Conservation (phyloP, 2,329 filamentous ascomycete genomes). For the Elsinoe necatrix region DNA sequence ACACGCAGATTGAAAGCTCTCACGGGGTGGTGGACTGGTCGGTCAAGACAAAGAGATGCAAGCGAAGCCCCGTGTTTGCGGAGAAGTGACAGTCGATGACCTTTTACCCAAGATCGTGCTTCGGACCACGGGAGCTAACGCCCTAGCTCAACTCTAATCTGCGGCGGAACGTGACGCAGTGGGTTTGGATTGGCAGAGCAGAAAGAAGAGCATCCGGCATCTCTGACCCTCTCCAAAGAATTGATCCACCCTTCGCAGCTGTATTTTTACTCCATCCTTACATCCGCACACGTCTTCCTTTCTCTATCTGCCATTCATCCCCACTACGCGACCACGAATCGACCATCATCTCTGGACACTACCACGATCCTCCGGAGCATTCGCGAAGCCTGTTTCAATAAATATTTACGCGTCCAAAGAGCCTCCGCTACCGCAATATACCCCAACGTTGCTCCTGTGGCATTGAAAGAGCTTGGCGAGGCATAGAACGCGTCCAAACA, state of each 20-base stretch:
- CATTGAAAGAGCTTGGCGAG: conserved; percentile 10
- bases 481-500: conserved; percentile 4
- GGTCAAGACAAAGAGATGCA: neutral
- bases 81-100: neutral
- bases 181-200: neutral
- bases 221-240: conserved; percentile 11
- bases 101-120: conserved; percentile 4
- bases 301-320: conserved; percentile 21
- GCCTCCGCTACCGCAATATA: conserved; percentile 7
- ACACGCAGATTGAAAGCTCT: neutral
- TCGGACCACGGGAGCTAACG: neutral
- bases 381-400: conserved; percentile 14
- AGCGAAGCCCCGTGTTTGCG: conserved; percentile 4
- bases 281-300: conserved; percentile 19
- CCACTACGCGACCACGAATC: conserved; percentile 24
- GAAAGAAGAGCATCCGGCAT: neutral
- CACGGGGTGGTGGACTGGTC: neutral
- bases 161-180: neutral
- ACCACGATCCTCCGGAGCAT: conserved; percentile 20
- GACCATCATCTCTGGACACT: conserved; percentile 25
- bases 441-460: conserved; percentile 3
- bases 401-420: conserved; percentile 15
- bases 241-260: neutral
- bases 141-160: neutral
- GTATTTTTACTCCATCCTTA: conserved; percentile 1